A percentile compares a stretch with the other conserved stretches of the same genome.
Conservation (phyloP, 805 yeast species). For the Kodamaea hsintzibuensis region DNA sequence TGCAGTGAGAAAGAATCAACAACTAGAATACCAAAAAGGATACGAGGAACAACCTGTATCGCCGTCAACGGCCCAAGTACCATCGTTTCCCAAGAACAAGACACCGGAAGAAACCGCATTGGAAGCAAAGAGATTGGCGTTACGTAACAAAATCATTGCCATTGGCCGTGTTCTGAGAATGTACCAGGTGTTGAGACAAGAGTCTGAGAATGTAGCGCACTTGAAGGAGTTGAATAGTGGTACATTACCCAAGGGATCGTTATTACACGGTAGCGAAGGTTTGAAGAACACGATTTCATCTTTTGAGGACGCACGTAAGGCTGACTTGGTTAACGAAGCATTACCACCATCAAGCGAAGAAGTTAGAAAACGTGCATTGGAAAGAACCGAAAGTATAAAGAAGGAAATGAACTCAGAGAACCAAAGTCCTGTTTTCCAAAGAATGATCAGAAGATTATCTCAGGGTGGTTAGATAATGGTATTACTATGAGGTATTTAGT, state of each 20-base stretch:
- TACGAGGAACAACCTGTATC: constrained; percentile 29
- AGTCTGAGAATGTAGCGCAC: constrained; percentile 81
- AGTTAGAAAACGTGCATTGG: constrained; percentile 43
- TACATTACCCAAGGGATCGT: constrained; percentile 80
- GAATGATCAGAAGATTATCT: constrained; percentile 35
- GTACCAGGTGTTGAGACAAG: constrained; percentile 86
- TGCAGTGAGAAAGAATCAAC: constrained; percentile 10
- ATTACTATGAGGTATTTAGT: not conserved
- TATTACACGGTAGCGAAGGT: constrained; percentile 81
- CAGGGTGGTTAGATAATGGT: not conserved
- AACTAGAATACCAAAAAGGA: constrained; percentile 6
- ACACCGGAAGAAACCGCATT: constrained; percentile 19
- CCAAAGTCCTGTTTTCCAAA: constrained; percentile 38
- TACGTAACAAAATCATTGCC: constrained; percentile 87
- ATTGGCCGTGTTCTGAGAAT: constrained; percentile 94
- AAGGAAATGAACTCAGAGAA: constrained; percentile 33
- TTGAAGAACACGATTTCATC: constrained; percentile 64
- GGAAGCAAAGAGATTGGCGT: constrained; percentile 47
- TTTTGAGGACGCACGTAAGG: constrained; percentile 80
- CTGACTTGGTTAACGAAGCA: constrained; percentile 82
- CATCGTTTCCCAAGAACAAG: constrained; percentile 8
- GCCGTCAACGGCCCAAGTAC: constrained; percentile 10
- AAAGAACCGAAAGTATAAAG: constrained; percentile 45
- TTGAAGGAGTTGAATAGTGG: constrained; percentile 74
- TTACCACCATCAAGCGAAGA: constrained; percentile 80